A percentile compares a stretch with the other conserved stretches of the same genome.
phyloP scores from a whole-genome alignment of 2,329 filamentous ascomycete genomes.

The Fusarium musae region DNA sequence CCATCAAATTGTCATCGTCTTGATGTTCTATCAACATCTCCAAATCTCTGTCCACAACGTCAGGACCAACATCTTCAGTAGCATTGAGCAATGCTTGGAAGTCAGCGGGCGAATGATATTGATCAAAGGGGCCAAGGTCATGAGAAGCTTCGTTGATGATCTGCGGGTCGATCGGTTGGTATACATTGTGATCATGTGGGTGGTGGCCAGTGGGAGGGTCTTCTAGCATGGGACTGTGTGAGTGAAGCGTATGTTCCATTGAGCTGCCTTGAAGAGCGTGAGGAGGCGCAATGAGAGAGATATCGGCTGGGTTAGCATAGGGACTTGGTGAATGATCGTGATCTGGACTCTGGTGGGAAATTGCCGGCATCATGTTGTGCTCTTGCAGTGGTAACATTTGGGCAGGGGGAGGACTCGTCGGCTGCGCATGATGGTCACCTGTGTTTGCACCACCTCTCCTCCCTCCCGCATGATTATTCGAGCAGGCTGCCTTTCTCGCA shows the following conservation, averaged over 20 bases:
- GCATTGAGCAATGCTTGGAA: constrained; percentile 66
- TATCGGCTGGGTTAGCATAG: constrained; percentile 61
- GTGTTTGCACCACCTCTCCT: constrained; percentile 13
- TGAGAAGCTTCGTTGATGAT: constrained; percentile 58
- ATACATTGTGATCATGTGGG: constrained; percentile 47
- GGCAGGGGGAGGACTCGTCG: constrained; percentile 24
- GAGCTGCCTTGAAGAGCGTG: constrained; percentile 49
- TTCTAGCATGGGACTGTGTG: constrained; percentile 46
- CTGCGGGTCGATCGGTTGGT: constrained; percentile 69
- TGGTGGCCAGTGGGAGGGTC: constrained; percentile 46
- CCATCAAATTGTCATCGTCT: constrained; percentile 51
- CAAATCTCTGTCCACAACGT: constrained; percentile 60
- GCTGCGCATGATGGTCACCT: constrained; percentile 29
- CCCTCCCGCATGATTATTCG: constrained; percentile 4
- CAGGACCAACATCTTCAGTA: constrained; percentile 53
- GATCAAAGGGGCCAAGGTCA: constrained; percentile 53
- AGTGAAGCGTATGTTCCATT: constrained; percentile 43
- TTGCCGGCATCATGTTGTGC: constrained; percentile 43
- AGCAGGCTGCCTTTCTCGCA: constrained; percentile 33
- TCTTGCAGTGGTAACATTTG: constrained; percentile 47
- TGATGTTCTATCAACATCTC: constrained; percentile 64
- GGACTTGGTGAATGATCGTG: constrained; percentile 48
- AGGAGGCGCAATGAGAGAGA: constrained; percentile 56
- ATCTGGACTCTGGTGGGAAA: constrained; percentile 41
- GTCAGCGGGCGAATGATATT: constrained; percentile 57